Evolutionary conservation across 2,329 filamentous ascomycete species (phyloP).

Genomic region (Neophaeococcomyces mojaviensis): DNA sequence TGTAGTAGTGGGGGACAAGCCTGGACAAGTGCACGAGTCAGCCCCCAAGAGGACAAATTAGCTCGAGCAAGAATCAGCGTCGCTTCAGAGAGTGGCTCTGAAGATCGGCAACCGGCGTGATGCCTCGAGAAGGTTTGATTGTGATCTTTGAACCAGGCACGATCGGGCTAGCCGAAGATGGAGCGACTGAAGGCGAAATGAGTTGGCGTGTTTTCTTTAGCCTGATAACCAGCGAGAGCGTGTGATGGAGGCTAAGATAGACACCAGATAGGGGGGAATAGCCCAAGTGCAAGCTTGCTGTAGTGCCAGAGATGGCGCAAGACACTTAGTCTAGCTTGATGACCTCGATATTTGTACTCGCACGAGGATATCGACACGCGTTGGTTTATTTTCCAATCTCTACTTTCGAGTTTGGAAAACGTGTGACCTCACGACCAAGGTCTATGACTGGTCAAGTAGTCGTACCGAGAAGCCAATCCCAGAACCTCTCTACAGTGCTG

Average conservation of each 20-base stretch:
- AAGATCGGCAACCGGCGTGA: conserved; percentile 18
- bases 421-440: conserved; percentile 6
- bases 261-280: conserved; percentile 3
- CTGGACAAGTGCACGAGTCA: conserved; percentile 12
- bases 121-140: conserved; percentile 12
- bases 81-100: conserved; percentile 13
- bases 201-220: conserved; percentile 6
- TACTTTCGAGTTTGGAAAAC: not conserved
- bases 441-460: not conserved
- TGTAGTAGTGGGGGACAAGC: conserved; percentile 15
- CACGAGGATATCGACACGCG: not conserved
- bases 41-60: conserved; percentile 6
- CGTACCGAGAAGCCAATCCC: conserved; percentile 1
- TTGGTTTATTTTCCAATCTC: not conserved
- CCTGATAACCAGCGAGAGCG: not conserved
- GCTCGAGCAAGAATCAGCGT: conserved; percentile 14
- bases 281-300: conserved; percentile 4
- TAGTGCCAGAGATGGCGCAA: conserved; percentile 10
- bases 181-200: not conserved
- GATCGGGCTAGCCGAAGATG: conserved; percentile 14
- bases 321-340: conserved; percentile 4
- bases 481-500: not conserved
- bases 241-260: conserved; percentile 3
- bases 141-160: conserved; percentile 19
- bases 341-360: conserved; percentile 7